Evolutionary conservation across 2,329 filamentous ascomycete species (phyloP), one percentile per base, ranked within the genome.

Genomic region (Calonectria honghensis): DNA sequence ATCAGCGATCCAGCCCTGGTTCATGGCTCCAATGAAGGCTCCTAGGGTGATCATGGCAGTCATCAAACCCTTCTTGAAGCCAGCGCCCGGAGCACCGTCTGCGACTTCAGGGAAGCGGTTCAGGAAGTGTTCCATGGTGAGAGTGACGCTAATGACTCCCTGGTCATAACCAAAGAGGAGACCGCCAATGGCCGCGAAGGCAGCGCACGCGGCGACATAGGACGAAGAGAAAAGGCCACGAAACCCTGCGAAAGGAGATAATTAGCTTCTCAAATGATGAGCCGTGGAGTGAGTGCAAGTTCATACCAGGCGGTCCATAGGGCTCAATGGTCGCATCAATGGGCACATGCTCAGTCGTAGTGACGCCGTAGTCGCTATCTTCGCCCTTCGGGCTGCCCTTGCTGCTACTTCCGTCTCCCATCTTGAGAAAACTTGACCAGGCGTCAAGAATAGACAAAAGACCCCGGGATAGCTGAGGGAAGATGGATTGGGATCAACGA

Each of bases 21-120:
- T 78, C 29, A 89, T 80, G 4, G 88, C 88, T 6, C 88, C 88
- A 57, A 88, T 80, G 84, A 87, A 89, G 9, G 88, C 88, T 68
- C 86, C 83, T 0, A 90, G 82, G 2, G 88, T 81, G 7, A 90
- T 81, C 20, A 86, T 88, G 39, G 88, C 88, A 4, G 89, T 87
- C 76, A 89, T 88, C 83, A 89, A 89, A 27, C 88, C 81, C 24
- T 79, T 79, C 54, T 79, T 77, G 63, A 81, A 80, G 5, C 87
- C 86, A 3, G 85, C 83, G 4, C 87, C 87, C 5, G 85, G 79
- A 6, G 82, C 84, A 4, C 73, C 67, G 9, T 83, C 80, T 0
- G 82, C 79, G 0, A 85, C 83, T 31, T 85, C 78, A 4, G 80
- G 79, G 70, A 86, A 86, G 0, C 79, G 77, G 18, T 81, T 74